Evolutionary conservation across 2,329 filamentous ascomycete genomes (phyloP).

Genomic region (Phaeosphaeriaceae sp.): DNA sequence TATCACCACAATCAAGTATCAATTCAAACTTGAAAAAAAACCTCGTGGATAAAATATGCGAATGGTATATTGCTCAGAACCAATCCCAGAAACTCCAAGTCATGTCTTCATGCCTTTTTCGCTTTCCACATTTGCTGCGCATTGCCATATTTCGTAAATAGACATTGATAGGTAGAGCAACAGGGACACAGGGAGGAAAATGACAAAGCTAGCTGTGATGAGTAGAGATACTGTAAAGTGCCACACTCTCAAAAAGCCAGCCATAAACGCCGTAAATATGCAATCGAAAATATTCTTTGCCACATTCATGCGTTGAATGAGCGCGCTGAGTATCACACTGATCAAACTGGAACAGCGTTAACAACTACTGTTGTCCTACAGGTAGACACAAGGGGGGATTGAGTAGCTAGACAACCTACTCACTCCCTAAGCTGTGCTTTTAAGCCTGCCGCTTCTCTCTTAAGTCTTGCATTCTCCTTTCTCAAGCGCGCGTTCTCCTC

Average conservation of each 20-base stretch:
- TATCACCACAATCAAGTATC: too few species aligned
- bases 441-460: conserved; percentile 77
- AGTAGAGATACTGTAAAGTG: conserved; percentile 14
- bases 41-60: conserved; percentile 14
- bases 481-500: conserved; percentile 80
- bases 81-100: conserved; percentile 14
- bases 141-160: conserved; percentile 1
- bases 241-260: conserved; percentile 6
- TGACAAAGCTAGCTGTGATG: conserved; percentile 9
- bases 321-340: background rate
- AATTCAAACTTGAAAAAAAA: background rate
- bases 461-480: conserved; percentile 84
- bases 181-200: conserved; percentile 11
- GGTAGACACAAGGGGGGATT: background rate
- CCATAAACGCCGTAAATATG: conserved; percentile 22
- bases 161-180: conserved; percentile 7
- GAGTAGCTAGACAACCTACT: conserved; percentile 17
- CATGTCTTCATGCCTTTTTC: conserved; percentile 14
- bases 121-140: conserved; percentile 2
- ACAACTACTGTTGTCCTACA: background rate
- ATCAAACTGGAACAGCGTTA: background rate
- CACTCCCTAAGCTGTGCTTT: conserved; percentile 57
- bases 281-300: conserved; percentile 6
- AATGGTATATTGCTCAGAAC: conserved; percentile 28
- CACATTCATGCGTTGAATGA: background rate